Evolutionary conservation across 2,329 filamentous ascomycete species (phyloP).

Genomic region (Chaetomiaceae sp.): DNA sequence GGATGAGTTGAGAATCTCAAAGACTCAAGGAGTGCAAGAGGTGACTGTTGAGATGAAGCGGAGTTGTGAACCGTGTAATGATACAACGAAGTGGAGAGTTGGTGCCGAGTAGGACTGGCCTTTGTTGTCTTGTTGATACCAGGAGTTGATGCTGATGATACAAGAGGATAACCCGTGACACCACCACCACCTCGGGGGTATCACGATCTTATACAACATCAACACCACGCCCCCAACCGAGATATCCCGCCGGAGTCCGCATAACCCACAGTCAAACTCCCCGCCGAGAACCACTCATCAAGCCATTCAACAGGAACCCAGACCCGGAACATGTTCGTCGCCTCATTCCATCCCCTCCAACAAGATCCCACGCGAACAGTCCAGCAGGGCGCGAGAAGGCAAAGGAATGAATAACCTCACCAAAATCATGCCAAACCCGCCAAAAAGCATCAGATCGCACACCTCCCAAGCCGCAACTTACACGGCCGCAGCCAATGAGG

Average conservation of each 20-base stretch:
- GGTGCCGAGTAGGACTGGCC: background rate
- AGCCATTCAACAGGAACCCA: background rate
- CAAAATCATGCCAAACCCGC: constrained; percentile 1
- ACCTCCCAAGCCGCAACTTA: background rate
- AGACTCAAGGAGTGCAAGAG: background rate
- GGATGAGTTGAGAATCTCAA: background rate
- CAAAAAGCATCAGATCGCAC: background rate
- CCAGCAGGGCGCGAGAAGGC: background rate
- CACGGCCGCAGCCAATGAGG: background rate
- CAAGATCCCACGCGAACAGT: background rate
- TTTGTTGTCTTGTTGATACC: background rate
- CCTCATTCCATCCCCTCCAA: background rate
- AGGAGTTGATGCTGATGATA: background rate
- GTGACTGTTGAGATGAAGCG: background rate
- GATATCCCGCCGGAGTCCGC: background rate
- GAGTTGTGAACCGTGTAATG: background rate
- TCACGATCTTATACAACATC: background rate
- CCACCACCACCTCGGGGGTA: background rate
- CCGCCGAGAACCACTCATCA: background rate
- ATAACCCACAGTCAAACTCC: background rate
- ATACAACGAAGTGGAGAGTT: background rate
- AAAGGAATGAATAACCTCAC: background rate
- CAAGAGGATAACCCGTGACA: background rate
- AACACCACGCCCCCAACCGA: background rate
- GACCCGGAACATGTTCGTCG: background rate